Percentiles rank a stretch among this genome's conserved stretches.
phyloP scores from a whole-genome alignment of 2,329 filamentous ascomycete genomes.

The Calonectria pauciramosa region DNA sequence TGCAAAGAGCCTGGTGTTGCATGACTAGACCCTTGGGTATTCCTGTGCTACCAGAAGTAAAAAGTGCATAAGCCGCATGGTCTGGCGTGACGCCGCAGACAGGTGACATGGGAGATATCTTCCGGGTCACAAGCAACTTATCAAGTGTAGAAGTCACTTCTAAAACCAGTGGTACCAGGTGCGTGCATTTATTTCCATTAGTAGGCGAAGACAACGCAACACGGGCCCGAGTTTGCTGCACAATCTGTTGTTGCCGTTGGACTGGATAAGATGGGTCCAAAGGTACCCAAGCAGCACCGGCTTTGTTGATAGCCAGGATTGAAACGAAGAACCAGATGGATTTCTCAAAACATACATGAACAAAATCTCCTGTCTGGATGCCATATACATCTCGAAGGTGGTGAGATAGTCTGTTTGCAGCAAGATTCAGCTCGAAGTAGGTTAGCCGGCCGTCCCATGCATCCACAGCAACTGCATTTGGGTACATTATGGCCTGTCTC shows the following conservation, averaged over 20 bases:
- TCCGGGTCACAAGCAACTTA: neutral
- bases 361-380: constrained; percentile 14
- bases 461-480: constrained; percentile 11
- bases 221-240: neutral
- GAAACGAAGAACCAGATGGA: constrained; percentile 39
- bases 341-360: constrained; percentile 30
- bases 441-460: constrained; percentile 46
- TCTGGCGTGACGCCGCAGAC: neutral
- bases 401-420: neutral
- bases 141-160: neutral
- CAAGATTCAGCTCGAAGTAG: constrained; percentile 31
- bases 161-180: neutral
- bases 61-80: constrained; percentile 3
- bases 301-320: constrained; percentile 51
- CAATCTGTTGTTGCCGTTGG: constrained; percentile 17
- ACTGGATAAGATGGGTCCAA: constrained; percentile 55
- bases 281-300: constrained; percentile 47
- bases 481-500: constrained; percentile 14
- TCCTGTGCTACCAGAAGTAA: constrained; percentile 18
- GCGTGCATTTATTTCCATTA: neutral
- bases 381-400: constrained; percentile 24
- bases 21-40: constrained; percentile 27
- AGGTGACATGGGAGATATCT: neutral
- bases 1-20: constrained; percentile 2
- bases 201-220: neutral